A percentile compares a stretch with the other conserved stretches of the same genome.
phyloP scores from a whole-genome alignment of 352 stramenopile species.

The Phytophthora capsici region DNA sequence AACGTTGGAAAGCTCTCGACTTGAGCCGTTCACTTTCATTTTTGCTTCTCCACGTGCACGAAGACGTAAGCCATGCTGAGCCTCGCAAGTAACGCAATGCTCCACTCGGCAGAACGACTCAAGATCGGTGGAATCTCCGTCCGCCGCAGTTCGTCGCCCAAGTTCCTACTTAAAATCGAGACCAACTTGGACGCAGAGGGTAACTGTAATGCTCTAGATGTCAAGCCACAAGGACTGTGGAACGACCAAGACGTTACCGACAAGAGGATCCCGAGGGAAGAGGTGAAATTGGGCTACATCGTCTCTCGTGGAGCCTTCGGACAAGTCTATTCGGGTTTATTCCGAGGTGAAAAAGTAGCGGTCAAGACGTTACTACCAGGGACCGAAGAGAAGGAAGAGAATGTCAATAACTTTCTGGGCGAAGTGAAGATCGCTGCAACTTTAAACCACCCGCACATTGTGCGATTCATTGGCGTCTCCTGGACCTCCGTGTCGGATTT shows the following conservation, averaged over 20 bases:
- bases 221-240: slow-evolving; percentile 17
- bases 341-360: slow-evolving; percentile 39
- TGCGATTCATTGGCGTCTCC: slow-evolving; percentile 56
- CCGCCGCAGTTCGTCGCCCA: slow-evolving; percentile 17
- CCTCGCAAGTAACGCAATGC: slow-evolving; percentile 19
- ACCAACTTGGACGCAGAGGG: slow-evolving; percentile 23
- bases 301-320: slow-evolving; percentile 41
- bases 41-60: slow-evolving; percentile 10
- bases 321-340: slow-evolving; percentile 44
- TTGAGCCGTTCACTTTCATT: slow-evolving; percentile 20
- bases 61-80: slow-evolving; percentile 13
- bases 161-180: slow-evolving; percentile 29
- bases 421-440: slow-evolving; percentile 53
- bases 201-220: slow-evolving; percentile 7
- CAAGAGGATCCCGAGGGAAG: slow-evolving; percentile 39
- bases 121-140: slow-evolving; percentile 32
- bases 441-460: slow-evolving; percentile 57
- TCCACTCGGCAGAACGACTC: slow-evolving; percentile 15
- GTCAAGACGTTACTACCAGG: slow-evolving; percentile 46
- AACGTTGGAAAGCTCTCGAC: neutral
- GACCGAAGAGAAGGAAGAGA: slow-evolving; percentile 7
- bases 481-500: slow-evolving; percentile 45
- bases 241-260: slow-evolving; percentile 13
- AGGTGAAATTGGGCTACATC: slow-evolving; percentile 34
- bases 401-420: slow-evolving; percentile 43